A percentile compares a stretch with the other conserved stretches of the same genome.
Conservation (phyloP, 305 asterid species). For the Fraxinus sp. region DNA sequence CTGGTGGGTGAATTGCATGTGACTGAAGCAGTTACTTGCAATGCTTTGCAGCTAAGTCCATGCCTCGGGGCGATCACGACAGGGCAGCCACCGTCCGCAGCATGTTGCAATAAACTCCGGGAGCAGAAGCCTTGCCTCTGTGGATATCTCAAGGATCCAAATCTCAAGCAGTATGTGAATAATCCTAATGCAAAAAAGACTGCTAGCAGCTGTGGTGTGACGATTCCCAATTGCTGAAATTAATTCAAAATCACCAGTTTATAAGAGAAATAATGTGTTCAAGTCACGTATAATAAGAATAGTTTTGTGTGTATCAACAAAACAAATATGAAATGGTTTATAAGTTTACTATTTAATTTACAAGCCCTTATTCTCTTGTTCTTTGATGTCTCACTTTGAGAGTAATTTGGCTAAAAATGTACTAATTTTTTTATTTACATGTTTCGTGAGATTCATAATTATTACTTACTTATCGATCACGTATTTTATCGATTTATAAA, state of each 20-base stretch:
- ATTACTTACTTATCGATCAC: too few species aligned
- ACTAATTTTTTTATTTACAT: too few species aligned
- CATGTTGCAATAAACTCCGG: constrained; percentile 41
- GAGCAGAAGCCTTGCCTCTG: constrained; percentile 49
- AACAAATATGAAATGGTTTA: not conserved
- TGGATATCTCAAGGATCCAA: constrained; percentile 36
- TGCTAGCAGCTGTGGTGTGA: constrained; percentile 29
- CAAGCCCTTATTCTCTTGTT: not conserved
- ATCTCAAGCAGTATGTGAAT: constrained; percentile 24
- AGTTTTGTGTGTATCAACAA: not conserved
- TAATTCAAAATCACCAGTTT: not conserved
- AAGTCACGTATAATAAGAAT: not conserved
- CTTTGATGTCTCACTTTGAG: not conserved
- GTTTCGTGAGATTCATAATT: too few species aligned
- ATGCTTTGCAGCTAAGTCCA: constrained; percentile 29
- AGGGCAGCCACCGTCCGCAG: constrained; percentile 20
- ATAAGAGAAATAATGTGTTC: not conserved
- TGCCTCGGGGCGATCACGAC: constrained; percentile 36
- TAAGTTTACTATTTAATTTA: not conserved
- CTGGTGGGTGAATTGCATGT: constrained; percentile 19
- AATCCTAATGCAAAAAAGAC: constrained; percentile 42
- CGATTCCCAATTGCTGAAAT: constrained; percentile 28
- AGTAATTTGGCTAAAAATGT: too few species aligned
- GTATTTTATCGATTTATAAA: too few species aligned
- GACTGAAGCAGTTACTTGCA: constrained; percentile 38